Evolutionary conservation across 1,284 basidiomycete genomes (phyloP).

Genomic region (Trichosporon sp.): DNA sequence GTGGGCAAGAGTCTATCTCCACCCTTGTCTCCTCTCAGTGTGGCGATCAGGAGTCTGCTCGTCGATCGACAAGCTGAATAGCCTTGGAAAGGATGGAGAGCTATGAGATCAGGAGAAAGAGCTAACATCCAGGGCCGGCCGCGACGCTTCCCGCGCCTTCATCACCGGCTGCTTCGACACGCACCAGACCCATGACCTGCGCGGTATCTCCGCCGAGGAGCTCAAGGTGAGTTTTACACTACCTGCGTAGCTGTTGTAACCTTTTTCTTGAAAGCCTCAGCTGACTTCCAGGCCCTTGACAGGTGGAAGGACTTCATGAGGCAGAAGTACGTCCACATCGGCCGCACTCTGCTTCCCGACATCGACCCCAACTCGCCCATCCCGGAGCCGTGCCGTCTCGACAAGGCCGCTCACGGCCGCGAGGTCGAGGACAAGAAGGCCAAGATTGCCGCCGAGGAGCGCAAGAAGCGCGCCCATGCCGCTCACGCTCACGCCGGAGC

Average conservation of each 20-base stretch:
- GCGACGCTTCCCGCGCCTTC: conserved; percentile 82
- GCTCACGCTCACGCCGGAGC: neutral
- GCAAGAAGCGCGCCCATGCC: neutral
- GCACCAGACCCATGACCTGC: conserved; percentile 82
- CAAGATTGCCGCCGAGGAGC: neutral
- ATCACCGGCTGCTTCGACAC: conserved; percentile 83
- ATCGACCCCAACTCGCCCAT: conserved; percentile 74
- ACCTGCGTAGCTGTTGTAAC: too few species aligned
- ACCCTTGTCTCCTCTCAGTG: too few species aligned
- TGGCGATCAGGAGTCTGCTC: too few species aligned
- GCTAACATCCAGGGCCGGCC: conserved; percentile 57
- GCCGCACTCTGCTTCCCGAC: conserved; percentile 52
- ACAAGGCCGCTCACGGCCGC: neutral
- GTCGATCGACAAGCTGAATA: too few species aligned
- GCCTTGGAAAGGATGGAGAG: too few species aligned
- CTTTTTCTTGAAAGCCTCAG: too few species aligned
- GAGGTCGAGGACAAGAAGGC: neutral
- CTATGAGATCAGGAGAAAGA: too few species aligned
- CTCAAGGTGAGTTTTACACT: conserved; percentile 58
- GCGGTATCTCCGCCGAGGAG: conserved; percentile 69
- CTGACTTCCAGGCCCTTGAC: conserved; percentile 57
- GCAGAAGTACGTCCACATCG: conserved; percentile 69
- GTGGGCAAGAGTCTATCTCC: neutral
- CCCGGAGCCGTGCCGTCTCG: conserved; percentile 61
- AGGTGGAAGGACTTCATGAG: conserved; percentile 87